Evolutionary conservation across 257 asterid genomes (phyloP).

Genomic region (Anisodus tanguticus): DNA sequence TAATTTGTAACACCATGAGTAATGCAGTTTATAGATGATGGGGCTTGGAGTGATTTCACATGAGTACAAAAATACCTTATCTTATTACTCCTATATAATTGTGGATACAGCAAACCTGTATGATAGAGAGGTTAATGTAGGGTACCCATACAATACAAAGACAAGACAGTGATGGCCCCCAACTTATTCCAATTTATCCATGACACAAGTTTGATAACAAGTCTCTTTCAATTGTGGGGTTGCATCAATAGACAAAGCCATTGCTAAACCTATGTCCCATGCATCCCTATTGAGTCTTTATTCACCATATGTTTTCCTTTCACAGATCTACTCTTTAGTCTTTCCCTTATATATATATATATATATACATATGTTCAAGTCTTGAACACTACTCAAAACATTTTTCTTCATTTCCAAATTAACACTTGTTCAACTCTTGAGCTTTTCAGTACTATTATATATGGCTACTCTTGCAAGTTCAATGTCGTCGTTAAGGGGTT

Average conservation of each 20-base stretch:
- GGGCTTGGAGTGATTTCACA: neutral
- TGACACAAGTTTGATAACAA: slow-evolving; percentile 47
- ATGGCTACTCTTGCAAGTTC: slow-evolving; percentile 53
- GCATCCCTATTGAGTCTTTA: neutral
- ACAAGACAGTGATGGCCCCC: slow-evolving; percentile 49
- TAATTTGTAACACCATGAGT: neutral
- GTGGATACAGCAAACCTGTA: slow-evolving; percentile 21
- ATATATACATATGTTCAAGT: slow-evolving; percentile 9
- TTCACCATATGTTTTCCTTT: slow-evolving; percentile 53
- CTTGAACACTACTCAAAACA: slow-evolving; percentile 19
- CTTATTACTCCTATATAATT: neutral
- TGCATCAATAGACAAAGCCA: slow-evolving; percentile 53
- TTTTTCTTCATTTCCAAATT: slow-evolving; percentile 32
- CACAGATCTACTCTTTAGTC: slow-evolving; percentile 34
- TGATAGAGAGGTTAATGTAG: slow-evolving; percentile 6
- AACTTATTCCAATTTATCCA: slow-evolving; percentile 33
- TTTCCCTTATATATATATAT: neutral
- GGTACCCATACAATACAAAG: slow-evolving; percentile 23
- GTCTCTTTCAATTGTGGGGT: slow-evolving; percentile 60
- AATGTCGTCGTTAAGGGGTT: slow-evolving; percentile 39
- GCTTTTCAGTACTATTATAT: neutral
- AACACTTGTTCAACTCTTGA: neutral
- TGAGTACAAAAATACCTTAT: neutral
- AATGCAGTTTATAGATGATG: neutral
- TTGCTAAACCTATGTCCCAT: slow-evolving; percentile 36